These are phyloP conservation scores for Boletus edulis DNA, from an alignment of 768 basidiomycete species.

Conservation along the genomic window DNA sequence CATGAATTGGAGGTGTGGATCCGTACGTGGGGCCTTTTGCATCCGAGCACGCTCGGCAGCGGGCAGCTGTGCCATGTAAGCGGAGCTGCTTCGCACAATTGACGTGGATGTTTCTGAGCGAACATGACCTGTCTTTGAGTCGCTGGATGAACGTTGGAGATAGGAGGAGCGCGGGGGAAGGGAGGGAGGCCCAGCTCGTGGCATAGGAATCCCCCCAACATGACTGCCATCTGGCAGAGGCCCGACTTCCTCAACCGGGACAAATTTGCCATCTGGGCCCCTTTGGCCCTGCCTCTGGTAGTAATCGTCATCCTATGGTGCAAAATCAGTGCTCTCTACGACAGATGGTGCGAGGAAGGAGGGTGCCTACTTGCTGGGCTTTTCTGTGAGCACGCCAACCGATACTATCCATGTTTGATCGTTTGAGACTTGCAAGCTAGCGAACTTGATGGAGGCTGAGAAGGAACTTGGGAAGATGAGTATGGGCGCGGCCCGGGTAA, in stretches of 20 bases:
- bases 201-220: constrained; percentile 53
- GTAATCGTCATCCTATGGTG: constrained; percentile 29
- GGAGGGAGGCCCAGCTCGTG: constrained; percentile 33
- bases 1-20: constrained; percentile 87
- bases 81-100: constrained; percentile 8
- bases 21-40: constrained; percentile 62
- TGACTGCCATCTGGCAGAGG: constrained; percentile 59
- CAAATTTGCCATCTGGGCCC: constrained; percentile 48
- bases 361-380: constrained; percentile 49
- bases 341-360: not conserved
- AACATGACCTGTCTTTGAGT: constrained; percentile 30
- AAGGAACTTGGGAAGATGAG: not conserved
- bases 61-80: constrained; percentile 48
- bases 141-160: constrained; percentile 9
- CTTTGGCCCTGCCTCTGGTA: constrained; percentile 31
- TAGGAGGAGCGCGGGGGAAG: constrained; percentile 41
- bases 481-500: no score
- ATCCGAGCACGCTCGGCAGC: constrained; percentile 66
- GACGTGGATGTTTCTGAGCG: constrained; percentile 3
- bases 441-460: not conserved
- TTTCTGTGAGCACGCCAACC: constrained; percentile 74
- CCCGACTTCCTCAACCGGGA: constrained; percentile 53
- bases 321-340: constrained; percentile 12
- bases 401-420: constrained; percentile 59
- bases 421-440: not conserved